phyloP scores from a whole-genome alignment of 2,329 filamentous ascomycete species.

The Microsporum canis region DNA sequence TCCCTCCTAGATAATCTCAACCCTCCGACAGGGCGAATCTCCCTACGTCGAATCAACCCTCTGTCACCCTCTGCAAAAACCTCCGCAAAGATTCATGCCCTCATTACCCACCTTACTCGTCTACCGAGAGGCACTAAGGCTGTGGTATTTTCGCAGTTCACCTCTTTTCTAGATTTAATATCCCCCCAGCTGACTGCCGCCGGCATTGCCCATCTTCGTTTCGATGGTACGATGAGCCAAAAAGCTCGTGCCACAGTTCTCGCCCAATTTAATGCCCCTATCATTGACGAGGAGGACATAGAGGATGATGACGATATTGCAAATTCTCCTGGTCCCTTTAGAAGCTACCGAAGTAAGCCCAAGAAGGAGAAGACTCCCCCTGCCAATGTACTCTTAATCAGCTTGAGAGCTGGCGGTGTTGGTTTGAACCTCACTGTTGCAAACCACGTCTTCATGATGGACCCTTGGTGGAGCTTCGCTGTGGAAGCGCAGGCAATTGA shows the following conservation, averaged over 20 bases:
- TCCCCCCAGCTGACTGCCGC: constrained; percentile 63
- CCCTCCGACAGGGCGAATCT: constrained; percentile 41
- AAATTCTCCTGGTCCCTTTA: background rate
- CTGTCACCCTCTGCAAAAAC: constrained; percentile 47
- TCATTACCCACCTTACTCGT: constrained; percentile 62
- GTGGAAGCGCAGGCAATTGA: constrained; percentile 96
- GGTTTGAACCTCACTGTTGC: constrained; percentile 86
- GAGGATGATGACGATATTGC: constrained; percentile 21
- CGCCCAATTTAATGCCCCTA: constrained; percentile 51
- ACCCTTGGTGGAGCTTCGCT: constrained; percentile 98
- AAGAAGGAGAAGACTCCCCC: constrained; percentile 4
- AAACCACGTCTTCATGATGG: constrained; percentile 94
- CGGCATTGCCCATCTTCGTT: constrained; percentile 68
- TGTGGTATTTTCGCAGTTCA: constrained; percentile 95
- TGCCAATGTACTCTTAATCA: constrained; percentile 60
- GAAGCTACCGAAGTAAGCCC: background rate
- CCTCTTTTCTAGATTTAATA: constrained; percentile 86
- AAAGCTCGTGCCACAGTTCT: constrained; percentile 72
- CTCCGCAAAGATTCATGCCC: constrained; percentile 75
- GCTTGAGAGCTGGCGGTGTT: constrained; percentile 80
- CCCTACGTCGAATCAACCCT: constrained; percentile 49
- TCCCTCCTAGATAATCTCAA: constrained; percentile 12
- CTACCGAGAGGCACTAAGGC: constrained; percentile 68
- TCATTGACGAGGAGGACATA: constrained; percentile 26
- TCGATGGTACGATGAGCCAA: constrained; percentile 84